phyloP scores from a whole-genome alignment of 2,329 filamentous ascomycete genomes.

The Microsporum canis region DNA sequence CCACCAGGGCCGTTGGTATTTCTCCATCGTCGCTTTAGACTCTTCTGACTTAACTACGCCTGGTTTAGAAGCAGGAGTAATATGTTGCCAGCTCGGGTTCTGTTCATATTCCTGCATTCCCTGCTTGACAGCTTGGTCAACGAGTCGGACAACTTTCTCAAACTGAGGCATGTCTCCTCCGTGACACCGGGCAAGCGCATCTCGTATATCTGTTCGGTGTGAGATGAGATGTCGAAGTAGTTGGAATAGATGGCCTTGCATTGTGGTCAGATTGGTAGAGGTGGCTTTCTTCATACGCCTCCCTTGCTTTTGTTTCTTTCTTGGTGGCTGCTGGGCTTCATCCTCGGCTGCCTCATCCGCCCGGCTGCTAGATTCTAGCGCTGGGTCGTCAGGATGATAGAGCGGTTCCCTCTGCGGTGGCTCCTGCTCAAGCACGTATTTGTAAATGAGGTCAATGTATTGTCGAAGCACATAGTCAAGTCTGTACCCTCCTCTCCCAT shows the following conservation, averaged over 20 bases:
- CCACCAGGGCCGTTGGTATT: conserved; percentile 78
- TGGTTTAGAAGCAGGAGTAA: neutral
- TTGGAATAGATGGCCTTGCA: conserved; percentile 91
- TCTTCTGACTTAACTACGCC: conserved; percentile 23
- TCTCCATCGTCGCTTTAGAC: conserved; percentile 52
- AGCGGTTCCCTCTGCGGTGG: conserved; percentile 56
- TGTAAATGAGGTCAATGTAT: conserved; percentile 83
- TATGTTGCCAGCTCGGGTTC: conserved; percentile 29
- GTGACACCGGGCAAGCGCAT: conserved; percentile 60
- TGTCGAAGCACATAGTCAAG: conserved; percentile 78
- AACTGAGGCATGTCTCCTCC: conserved; percentile 63
- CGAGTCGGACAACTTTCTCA: conserved; percentile 62
- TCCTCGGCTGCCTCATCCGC: conserved; percentile 16
- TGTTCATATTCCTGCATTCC: conserved; percentile 57
- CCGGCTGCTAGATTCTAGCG: conserved; percentile 20
- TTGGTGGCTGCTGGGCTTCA: conserved; percentile 23
- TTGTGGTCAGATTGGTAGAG: conserved; percentile 59
- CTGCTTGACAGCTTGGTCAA: conserved; percentile 62
- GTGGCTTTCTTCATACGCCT: conserved; percentile 33
- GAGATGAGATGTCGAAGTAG: conserved; percentile 72
- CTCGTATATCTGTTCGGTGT: conserved; percentile 69
- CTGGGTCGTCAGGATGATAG: conserved; percentile 51
- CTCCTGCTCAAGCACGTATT: conserved; percentile 57
- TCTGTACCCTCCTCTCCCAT: conserved; percentile 73
- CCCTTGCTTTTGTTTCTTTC: conserved; percentile 38